Base-by-base conservation (phyloP, 179 eudicot species). In the Heliamphora pulchella region DNA sequence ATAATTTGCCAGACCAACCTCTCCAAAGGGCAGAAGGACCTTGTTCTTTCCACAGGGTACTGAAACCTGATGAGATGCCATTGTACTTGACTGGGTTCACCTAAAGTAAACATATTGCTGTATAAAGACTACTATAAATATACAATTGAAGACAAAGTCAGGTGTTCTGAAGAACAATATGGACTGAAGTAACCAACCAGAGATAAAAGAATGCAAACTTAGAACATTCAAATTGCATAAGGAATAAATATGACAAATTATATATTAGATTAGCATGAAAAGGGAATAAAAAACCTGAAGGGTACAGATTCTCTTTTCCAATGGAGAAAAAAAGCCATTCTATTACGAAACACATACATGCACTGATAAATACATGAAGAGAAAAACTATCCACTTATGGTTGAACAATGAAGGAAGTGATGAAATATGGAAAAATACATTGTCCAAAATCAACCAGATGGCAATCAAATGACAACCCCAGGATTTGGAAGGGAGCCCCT, bases 1-100 rank as follows among this genome's bases (percentile, higher is more conserved):
- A 87, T 64, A 93, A 88, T 86, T 93, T 93, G 71, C 93, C 93
- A 78, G 97, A 91, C 98, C 98, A 93, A 66, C 97, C 98, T 89
- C 98, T 93, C 97, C 94, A 91, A 79, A 93, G 90, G 81, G 93
- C 86, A 67, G 90, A 86, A 71, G 89, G 84, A 63, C 96, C 96
- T 77, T 89, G 89, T 83, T 93, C 94, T 81, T 82, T 89, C 94
- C 92, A 89, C 2, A 93, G 84, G 4, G 87, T 87, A 54, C 89
- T 80, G 53, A 93, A 87, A 78, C 97, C 91, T 81, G 93, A 87
- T 76, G 84, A 73, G 81, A 93, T 93, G 83, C 90, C 84, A 54
- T 81, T 78, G 77, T 93, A 93, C 85, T 93, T 92, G 15, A 89
- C 69, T 41, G 98, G 98, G 72, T 93, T 86, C 79, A 93, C 97